Conservation (phyloP, 2,329 filamentous ascomycete genomes). For the Chrysoporthe cubensis region DNA sequence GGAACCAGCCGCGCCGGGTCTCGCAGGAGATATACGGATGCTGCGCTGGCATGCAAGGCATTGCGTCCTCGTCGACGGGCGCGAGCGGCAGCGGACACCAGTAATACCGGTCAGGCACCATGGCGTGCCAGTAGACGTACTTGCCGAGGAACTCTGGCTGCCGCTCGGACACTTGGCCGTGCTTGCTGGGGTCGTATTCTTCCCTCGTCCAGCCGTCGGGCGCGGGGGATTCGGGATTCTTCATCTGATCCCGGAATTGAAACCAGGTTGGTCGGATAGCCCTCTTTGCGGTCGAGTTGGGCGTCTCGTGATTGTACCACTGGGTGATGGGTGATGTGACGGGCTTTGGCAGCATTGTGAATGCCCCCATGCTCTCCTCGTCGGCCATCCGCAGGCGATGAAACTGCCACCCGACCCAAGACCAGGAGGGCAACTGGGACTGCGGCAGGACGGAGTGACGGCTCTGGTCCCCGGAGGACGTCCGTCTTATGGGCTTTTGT, state of each 20-base stretch:
- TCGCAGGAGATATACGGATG: slow-evolving; percentile 1
- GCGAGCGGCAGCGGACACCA: not conserved
- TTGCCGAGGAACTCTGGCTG: not conserved
- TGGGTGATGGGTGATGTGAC: not conserved
- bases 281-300: not conserved
- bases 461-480: not conserved
- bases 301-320: slow-evolving; percentile 11
- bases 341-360: not conserved
- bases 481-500: not conserved
- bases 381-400: not conserved
- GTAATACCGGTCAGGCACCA: not conserved
- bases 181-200: not conserved
- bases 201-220: not conserved
- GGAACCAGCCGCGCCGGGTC: not conserved
- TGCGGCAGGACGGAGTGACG: not conserved
- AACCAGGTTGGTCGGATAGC: not conserved
- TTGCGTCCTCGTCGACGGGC: not conserved
- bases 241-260: not conserved
- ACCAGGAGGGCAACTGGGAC: slow-evolving; percentile 15
- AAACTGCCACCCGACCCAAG: slow-evolving; percentile 18
- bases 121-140: not conserved
- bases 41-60: not conserved
- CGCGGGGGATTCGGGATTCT: slow-evolving; percentile 2
- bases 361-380: slow-evolving; percentile 5
- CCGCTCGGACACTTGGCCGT: not conserved